Evolutionary conservation across 2,329 filamentous ascomycete species (phyloP).

Genomic region (Fusarium sp.): DNA sequence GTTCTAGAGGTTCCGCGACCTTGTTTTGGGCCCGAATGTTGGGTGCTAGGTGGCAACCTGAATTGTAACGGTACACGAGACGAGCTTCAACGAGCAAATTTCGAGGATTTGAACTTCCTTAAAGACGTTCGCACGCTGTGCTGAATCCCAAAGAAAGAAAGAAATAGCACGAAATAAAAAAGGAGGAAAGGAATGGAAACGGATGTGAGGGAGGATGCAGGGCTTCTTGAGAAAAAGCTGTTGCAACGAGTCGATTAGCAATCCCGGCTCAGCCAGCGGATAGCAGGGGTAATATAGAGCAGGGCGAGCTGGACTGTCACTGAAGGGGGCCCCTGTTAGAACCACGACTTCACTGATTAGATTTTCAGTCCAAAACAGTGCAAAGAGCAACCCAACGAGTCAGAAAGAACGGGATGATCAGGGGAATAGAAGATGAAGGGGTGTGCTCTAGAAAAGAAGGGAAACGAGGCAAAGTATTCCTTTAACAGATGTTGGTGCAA

Average conservation of each 20-base stretch:
- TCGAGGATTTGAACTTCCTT: not conserved
- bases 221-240: conserved; percentile 26
- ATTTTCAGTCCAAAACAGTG: conserved; percentile 9
- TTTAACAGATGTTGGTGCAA: conserved; percentile 12
- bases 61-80: conserved; percentile 6
- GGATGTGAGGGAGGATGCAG: conserved; percentile 21
- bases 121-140: conserved; percentile 11
- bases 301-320: conserved; percentile 27
- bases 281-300: conserved; percentile 14
- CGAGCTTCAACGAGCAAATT: not conserved
- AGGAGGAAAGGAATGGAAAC: conserved; percentile 18
- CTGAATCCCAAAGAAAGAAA: conserved; percentile 12
- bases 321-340: conserved; percentile 7
- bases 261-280: conserved; percentile 39
- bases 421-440: conserved; percentile 28
- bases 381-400: conserved; percentile 20
- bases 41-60: conserved; percentile 18
- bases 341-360: conserved; percentile 6
- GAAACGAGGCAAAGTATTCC: conserved; percentile 6
- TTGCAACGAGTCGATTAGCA: conserved; percentile 34
- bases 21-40: conserved; percentile 17
- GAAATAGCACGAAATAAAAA: conserved; percentile 3
- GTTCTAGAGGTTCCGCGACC: conserved; percentile 14
- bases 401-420: conserved; percentile 36
- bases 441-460: conserved; percentile 14